Percentiles rank a stretch among this genome's conserved stretches.
phyloP scores from a whole-genome alignment of 1,284 basidiomycete species.

The Pascua guehoae region DNA sequence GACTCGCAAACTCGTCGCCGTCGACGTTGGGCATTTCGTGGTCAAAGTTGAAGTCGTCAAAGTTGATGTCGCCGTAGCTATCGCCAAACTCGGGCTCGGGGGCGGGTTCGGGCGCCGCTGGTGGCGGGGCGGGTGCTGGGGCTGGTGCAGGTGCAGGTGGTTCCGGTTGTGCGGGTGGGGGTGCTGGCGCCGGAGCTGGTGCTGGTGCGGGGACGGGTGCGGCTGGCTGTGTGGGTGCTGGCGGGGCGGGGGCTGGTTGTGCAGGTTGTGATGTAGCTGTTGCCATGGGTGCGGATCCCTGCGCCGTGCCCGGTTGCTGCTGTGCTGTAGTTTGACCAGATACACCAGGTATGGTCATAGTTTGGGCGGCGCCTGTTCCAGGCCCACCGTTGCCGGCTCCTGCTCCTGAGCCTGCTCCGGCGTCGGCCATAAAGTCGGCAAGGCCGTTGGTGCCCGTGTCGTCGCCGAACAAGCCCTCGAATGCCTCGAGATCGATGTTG shows the following conservation, averaged over 20 bases:
- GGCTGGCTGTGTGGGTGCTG: background rate
- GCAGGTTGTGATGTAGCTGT: background rate
- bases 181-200: background rate
- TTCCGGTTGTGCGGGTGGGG: background rate
- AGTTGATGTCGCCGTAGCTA: constrained; percentile 30
- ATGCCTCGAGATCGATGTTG: constrained; percentile 12
- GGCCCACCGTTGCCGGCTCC: background rate
- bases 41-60: constrained; percentile 39
- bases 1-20: constrained; percentile 31
- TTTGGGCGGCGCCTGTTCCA: background rate
- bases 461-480: constrained; percentile 13
- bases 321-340: constrained; percentile 5
- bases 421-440: background rate
- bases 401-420: background rate
- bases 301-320: background rate
- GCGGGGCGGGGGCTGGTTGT: background rate
- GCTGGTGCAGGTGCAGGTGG: background rate
- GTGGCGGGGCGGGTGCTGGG: background rate
- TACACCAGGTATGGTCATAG: background rate
- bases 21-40: constrained; percentile 30
- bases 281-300: constrained; percentile 1
- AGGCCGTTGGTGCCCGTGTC: background rate
- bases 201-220: background rate
- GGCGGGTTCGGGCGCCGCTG: background rate
- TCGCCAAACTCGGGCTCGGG: constrained; percentile 15